Evolutionary conservation across 2,329 filamentous ascomycete genomes (phyloP).

Genomic region (Xylaria sp.): DNA sequence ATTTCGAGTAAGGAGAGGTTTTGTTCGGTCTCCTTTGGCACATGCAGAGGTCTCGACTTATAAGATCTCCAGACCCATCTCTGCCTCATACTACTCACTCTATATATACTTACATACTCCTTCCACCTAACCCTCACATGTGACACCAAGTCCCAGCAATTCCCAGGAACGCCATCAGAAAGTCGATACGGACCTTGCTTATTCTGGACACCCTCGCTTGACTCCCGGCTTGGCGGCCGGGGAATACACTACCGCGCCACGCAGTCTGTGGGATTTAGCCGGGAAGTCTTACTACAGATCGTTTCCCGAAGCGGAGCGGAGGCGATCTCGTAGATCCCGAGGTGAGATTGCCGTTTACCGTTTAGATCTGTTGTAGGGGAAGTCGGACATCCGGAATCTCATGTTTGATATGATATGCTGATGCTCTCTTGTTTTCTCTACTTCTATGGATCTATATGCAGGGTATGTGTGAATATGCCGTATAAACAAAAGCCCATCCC

Average conservation of each 20-base stretch:
- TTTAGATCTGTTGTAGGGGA: no score
- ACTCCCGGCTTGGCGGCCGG: constrained; percentile 10
- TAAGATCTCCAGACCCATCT: neutral
- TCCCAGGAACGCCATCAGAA: neutral
- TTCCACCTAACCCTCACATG: no score
- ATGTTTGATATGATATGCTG: neutral
- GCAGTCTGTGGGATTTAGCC: constrained; percentile 15
- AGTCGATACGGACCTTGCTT: neutral
- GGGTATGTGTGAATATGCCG: no score
- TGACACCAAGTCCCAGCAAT: no score
- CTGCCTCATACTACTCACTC: no score
- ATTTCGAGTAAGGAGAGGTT: neutral
- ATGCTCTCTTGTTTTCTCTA: no score
- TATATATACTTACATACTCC: no score
- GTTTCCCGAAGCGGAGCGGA: constrained; percentile 17
- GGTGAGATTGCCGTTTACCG: neutral
- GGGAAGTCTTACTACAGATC: neutral
- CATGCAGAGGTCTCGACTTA: neutral
- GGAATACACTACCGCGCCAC: neutral
- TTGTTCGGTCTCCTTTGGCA: neutral
- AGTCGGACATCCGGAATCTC: neutral
- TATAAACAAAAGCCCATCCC: no score
- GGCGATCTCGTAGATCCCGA: neutral
- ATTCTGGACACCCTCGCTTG: neutral
- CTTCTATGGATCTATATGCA: no score